Base-by-base conservation (phyloP, 192 early-diverging fungal genomes). In the Geranomyces variabilis region DNA sequence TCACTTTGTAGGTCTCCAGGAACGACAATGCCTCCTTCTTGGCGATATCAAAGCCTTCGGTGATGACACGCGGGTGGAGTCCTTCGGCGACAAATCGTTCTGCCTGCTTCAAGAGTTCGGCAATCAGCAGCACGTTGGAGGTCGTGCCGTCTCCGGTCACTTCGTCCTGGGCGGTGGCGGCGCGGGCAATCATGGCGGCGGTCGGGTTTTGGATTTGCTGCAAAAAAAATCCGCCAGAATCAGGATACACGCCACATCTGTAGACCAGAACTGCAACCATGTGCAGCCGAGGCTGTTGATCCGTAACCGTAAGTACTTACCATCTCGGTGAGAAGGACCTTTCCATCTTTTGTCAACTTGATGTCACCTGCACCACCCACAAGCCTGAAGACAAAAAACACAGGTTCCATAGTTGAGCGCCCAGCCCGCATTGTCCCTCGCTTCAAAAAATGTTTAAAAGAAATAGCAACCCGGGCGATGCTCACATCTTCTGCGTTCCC, bases 201-300 rank as follows among this genome's bases (percentile, higher is more conserved):
- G 96, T 97, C 8, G 97, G 97, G 81, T 99, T 95, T 91, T 97
- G 96, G 81, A 99, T 99, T 96, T 99, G 97, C 94, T 94, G 67
- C 60, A 41, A 56, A 47, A 30, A 46, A 75, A 26, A 53, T n/a
- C n/a, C n/a, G n/a, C n/a, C n/a, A n/a, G n/a, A n/a, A n/a, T n/a
- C n/a, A n/a, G n/a, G n/a, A 58, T 58, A 10, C 9, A 12, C 10
- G 63, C 21, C 15, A 17, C 26, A 29, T 15, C 33, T n/a, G n/a
- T n/a, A n/a, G n/a, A n/a, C n/a, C n/a, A n/a, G n/a, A n/a, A n/a
- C n/a, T n/a, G n/a, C n/a, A n/a, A n/a, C n/a, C n/a, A n/a, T n/a
- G n/a, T n/a, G n/a, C n/a, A n/a, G n/a, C n/a, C 66, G 51, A 30
- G 29, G 29, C 55, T 30, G 4, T 19, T 56, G 5, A 48, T 19